Percentiles rank a stretch among this genome's conserved stretches.
phyloP scores from a whole-genome alignment of 495 filamentous ascomycete species.

The Xylaria scruposa region DNA sequence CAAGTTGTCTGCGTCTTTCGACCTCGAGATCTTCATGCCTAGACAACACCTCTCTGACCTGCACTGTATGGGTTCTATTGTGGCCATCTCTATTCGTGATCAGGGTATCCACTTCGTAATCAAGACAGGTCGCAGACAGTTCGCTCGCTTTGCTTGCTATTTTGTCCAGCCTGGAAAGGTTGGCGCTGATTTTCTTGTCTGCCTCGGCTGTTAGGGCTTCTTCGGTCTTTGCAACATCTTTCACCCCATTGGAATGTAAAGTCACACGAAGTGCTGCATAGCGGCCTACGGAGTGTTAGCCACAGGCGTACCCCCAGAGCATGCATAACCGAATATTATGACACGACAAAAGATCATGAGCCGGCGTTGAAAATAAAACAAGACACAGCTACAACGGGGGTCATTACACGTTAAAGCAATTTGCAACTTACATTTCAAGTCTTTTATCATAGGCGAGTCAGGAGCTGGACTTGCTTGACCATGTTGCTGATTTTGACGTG shows the following conservation, averaged over 20 bases:
- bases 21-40: slow-evolving; percentile 21
- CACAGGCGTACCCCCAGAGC: neutral
- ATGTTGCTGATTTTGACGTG: slow-evolving; percentile 11
- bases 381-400: neutral
- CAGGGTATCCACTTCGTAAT: slow-evolving; percentile 23
- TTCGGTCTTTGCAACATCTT: slow-evolving; percentile 15
- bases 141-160: slow-evolving; percentile 9
- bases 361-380: neutral
- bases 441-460: slow-evolving; percentile 26
- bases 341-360: neutral
- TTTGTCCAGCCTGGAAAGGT: slow-evolving; percentile 20
- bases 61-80: slow-evolving; percentile 25
- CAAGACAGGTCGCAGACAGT: slow-evolving; percentile 5
- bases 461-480: slow-evolving; percentile 25
- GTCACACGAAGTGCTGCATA: slow-evolving; percentile 27
- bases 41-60: slow-evolving; percentile 27
- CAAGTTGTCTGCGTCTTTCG: slow-evolving; percentile 26
- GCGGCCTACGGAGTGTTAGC: slow-evolving; percentile 13
- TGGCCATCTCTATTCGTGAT: slow-evolving; percentile 19
- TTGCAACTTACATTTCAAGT: slow-evolving; percentile 29
- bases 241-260: slow-evolving; percentile 18
- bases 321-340: neutral
- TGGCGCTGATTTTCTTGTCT: slow-evolving; percentile 16
- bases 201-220: neutral
- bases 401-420: no score